Evolutionary conservation across 768 basidiomycete genomes (phyloP).

Genomic region (Amanita brunnescens): DNA sequence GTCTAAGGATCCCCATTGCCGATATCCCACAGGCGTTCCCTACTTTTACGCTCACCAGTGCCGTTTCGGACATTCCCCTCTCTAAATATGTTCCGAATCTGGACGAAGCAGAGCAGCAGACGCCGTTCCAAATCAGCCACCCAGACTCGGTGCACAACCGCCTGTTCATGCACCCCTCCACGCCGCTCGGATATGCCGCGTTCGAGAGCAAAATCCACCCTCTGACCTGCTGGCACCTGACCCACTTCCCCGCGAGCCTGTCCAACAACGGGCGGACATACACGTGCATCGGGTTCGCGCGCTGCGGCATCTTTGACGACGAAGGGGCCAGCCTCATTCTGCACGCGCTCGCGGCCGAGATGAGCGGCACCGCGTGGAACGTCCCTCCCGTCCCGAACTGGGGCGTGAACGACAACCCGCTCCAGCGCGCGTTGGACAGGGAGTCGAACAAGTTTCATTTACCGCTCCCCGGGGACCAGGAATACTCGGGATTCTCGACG

Average conservation of each 20-base stretch:
- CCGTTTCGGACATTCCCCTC: constrained; percentile 24
- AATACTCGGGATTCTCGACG: neutral
- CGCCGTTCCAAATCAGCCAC: constrained; percentile 2
- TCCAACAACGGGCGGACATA: constrained; percentile 20
- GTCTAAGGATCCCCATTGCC: constrained; percentile 27
- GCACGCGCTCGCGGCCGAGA: constrained; percentile 30
- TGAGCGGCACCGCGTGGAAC: constrained; percentile 27
- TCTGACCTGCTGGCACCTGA: constrained; percentile 36
- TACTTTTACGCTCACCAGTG: constrained; percentile 27
- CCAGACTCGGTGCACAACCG: constrained; percentile 27
- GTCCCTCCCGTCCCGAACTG: constrained; percentile 24
- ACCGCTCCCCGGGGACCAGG: constrained; percentile 2
- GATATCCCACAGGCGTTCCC: constrained; percentile 23
- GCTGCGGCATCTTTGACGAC: constrained; percentile 35
- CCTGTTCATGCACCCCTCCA: constrained; percentile 30
- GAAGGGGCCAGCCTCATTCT: constrained; percentile 28
- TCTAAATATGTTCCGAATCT: constrained; percentile 20
- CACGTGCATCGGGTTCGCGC: constrained; percentile 33
- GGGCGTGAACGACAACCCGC: constrained; percentile 25
- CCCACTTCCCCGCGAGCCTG: constrained; percentile 26
- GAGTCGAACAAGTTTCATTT: constrained; percentile 7
- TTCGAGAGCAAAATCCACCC: constrained; percentile 27
- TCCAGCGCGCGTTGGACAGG: constrained; percentile 22
- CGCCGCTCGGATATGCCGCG: constrained; percentile 25
- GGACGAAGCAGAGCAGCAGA: neutral